Conservation (phyloP, 169 alveolate species). For the Plasmodium sp. region DNA sequence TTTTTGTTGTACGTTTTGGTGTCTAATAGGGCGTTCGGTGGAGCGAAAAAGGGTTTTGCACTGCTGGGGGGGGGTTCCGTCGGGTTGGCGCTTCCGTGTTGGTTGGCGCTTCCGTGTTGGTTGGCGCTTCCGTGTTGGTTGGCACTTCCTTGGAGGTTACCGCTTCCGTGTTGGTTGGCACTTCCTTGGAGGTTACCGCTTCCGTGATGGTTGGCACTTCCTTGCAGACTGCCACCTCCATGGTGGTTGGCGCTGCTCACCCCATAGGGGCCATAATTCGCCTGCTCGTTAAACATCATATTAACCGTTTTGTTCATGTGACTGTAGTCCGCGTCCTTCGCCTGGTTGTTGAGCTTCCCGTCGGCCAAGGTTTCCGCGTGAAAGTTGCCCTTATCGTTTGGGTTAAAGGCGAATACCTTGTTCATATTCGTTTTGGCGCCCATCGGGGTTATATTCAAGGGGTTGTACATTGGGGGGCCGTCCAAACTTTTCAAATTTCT, state of each 20-base stretch:
- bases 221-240: background rate
- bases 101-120: background rate
- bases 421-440: slow-evolving; percentile 17
- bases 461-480: background rate
- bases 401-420: slow-evolving; percentile 3
- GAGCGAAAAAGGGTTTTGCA: background rate
- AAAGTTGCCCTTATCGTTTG: slow-evolving; percentile 10
- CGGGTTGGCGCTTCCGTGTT: background rate
- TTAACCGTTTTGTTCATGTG: slow-evolving; percentile 16
- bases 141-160: background rate
- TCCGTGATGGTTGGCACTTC: background rate
- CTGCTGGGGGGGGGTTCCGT: background rate
- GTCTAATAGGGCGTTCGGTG: background rate
- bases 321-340: slow-evolving; percentile 10
- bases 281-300: slow-evolving; percentile 21
- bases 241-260: background rate
- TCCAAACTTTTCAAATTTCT: slow-evolving; percentile 10
- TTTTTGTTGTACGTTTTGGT: background rate
- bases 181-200: background rate
- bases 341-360: background rate
- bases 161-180: background rate
- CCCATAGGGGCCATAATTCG: slow-evolving; percentile 4
- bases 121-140: background rate
- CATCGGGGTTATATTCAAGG: slow-evolving; percentile 10
- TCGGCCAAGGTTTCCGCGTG: background rate